These are phyloP conservation scores for Ceratobasidium sp. DNA, from an alignment of 1,284 basidiomycete genomes.

Conservation along the genomic window DNA sequence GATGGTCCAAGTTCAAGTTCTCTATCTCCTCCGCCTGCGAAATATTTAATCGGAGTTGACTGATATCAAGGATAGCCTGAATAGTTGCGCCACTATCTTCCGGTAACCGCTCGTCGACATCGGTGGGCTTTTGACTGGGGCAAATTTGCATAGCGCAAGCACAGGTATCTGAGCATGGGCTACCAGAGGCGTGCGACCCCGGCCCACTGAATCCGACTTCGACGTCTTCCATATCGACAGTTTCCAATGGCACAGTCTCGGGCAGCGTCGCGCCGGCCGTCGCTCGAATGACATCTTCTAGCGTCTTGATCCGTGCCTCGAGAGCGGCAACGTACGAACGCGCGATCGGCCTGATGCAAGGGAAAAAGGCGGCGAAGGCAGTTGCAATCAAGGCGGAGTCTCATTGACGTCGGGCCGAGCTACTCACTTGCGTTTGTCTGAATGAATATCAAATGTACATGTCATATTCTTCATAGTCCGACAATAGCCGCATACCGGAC, in stretches of 20 bases:
- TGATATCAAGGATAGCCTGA: slow-evolving; percentile 22
- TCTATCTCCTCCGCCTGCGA: neutral
- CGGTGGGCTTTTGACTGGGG: neutral
- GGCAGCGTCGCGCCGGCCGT: neutral
- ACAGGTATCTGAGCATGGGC: neutral
- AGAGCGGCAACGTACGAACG: slow-evolving; percentile 15
- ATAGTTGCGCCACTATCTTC: slow-evolving; percentile 27
- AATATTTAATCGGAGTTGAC: slow-evolving; percentile 5
- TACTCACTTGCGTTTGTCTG: slow-evolving; percentile 28
- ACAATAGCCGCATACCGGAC: slow-evolving; percentile 29
- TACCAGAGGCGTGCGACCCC: neutral
- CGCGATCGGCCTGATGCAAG: neutral
- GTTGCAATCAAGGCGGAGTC: neutral
- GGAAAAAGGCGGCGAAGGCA: neutral
- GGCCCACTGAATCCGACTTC: neutral
- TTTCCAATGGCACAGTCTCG: neutral
- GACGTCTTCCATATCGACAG: neutral
- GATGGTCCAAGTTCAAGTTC: neutral
- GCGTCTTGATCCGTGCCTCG: slow-evolving; percentile 19
- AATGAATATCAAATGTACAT: slow-evolving; percentile 23
- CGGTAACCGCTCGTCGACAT: neutral
- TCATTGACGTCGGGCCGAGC: neutral
- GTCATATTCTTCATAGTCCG: slow-evolving; percentile 11
- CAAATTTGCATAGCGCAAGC: neutral
- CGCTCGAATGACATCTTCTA: slow-evolving; percentile 14